Conservation (phyloP, 2,329 filamentous ascomycete species). For the Alternaria hordeiaustralica region DNA sequence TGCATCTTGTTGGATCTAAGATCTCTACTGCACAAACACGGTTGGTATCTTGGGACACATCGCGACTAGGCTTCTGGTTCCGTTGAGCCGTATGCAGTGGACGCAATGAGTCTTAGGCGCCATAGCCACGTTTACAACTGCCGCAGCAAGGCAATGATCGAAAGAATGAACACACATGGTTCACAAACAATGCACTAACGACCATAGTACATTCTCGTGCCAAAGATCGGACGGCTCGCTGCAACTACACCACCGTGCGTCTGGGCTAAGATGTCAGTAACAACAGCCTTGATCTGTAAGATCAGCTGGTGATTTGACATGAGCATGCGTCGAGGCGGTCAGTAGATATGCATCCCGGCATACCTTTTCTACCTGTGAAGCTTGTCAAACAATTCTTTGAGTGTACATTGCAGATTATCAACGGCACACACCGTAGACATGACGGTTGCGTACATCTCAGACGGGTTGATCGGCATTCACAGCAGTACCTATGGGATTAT, state of each 20-base stretch:
- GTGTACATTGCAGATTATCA: background rate
- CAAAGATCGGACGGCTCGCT: background rate
- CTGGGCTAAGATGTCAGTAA: background rate
- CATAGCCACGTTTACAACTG: conserved; percentile 2
- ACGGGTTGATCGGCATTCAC: background rate
- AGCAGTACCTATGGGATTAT: background rate
- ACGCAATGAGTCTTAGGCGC: background rate
- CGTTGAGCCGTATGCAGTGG: conserved; percentile 3
- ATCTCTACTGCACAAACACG: background rate
- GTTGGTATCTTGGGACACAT: conserved; percentile 6
- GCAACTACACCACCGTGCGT: conserved; percentile 5
- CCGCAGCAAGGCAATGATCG: background rate
- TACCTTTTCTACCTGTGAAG: background rate
- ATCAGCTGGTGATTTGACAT: conserved; percentile 1
- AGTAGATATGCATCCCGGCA: background rate
- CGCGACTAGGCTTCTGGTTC: background rate
- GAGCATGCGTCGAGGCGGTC: background rate
- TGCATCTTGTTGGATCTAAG: conserved; percentile 7
- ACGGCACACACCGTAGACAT: background rate
- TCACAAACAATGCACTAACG: background rate
- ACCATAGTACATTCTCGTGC: background rate
- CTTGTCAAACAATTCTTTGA: background rate
- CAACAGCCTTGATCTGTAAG: conserved; percentile 3
- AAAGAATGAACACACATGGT: background rate
- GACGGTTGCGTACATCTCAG: background rate